Evolutionary conservation across 2,329 filamentous ascomycete genomes (phyloP).

Genomic region (Microsporum audouinii): DNA sequence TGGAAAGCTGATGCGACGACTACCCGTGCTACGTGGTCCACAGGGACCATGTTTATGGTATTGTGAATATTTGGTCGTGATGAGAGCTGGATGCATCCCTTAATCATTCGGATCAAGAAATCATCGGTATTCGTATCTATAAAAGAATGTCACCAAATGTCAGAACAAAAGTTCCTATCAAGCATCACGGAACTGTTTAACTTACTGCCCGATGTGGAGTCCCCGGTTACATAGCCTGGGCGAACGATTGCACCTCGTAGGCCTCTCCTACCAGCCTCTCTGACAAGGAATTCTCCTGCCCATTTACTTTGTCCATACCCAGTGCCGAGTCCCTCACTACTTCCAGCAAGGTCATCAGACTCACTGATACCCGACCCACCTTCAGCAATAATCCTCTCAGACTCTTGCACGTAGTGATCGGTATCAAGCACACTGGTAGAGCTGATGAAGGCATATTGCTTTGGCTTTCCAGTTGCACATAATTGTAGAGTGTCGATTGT

Average conservation of each 20-base stretch:
- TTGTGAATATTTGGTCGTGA: conserved; percentile 67
- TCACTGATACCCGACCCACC: conserved; percentile 59
- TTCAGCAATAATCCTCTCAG: conserved; percentile 47
- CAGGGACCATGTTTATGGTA: conserved; percentile 80
- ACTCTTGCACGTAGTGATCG: conserved; percentile 66
- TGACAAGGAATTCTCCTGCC: conserved; percentile 60
- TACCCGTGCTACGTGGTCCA: conserved; percentile 70
- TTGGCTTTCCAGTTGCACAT: conserved; percentile 64
- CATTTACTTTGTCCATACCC: conserved; percentile 91
- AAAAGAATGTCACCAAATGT: background rate
- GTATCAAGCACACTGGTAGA: conserved; percentile 76
- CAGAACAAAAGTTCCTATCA: background rate
- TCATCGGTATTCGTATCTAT: conserved; percentile 66
- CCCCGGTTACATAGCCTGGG: conserved; percentile 74
- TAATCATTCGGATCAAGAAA: conserved; percentile 75
- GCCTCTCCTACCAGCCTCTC: conserved; percentile 67
- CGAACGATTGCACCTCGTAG: conserved; percentile 65
- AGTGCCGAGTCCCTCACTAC: conserved; percentile 62
- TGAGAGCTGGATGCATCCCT: conserved; percentile 73
- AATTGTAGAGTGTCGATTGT: conserved; percentile 67
- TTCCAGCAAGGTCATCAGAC: conserved; percentile 65
- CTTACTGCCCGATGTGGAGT: conserved; percentile 49
- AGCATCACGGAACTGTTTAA: conserved; percentile 2
- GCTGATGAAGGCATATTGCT: conserved; percentile 68
- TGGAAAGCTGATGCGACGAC: conserved; percentile 63